These are phyloP conservation scores for Auriscalpium orientale DNA, from an alignment of 768 basidiomycete species.

Conservation along the genomic window DNA sequence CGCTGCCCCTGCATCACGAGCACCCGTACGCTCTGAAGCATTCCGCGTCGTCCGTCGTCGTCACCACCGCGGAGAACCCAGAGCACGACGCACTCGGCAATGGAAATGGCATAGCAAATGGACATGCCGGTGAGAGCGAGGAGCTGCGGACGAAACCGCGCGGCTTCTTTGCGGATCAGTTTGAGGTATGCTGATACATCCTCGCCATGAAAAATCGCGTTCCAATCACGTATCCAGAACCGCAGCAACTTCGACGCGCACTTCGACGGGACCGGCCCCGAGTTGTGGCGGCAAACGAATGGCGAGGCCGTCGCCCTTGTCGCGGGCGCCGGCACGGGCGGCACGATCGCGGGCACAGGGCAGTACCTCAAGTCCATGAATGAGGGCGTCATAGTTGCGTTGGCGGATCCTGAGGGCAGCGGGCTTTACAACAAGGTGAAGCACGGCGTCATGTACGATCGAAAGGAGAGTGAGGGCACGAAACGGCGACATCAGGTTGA, in stretches of 20 bases:
- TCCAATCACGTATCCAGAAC: slow-evolving; percentile 41
- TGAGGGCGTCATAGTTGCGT: slow-evolving; percentile 54
- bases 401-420: slow-evolving; percentile 91
- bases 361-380: slow-evolving; percentile 72
- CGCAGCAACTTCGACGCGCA: slow-evolving; percentile 87
- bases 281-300: slow-evolving; percentile 90
- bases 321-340: slow-evolving; percentile 93
- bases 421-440: slow-evolving; percentile 95
- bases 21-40: slow-evolving; percentile 23
- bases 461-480: slow-evolving; percentile 88
- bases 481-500: slow-evolving; percentile 92
- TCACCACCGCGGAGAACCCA: slow-evolving; percentile 37
- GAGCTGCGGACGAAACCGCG: slow-evolving; percentile 48
- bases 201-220: background rate
- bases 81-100: slow-evolving; percentile 24
- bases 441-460: slow-evolving; percentile 91
- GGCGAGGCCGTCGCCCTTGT: slow-evolving; percentile 81
- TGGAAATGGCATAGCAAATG: slow-evolving; percentile 22
- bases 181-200: slow-evolving; percentile 45
- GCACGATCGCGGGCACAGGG: slow-evolving; percentile 85
- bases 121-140: slow-evolving; percentile 28
- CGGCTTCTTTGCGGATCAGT: slow-evolving; percentile 95
- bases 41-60: slow-evolving; percentile 41
- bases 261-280: slow-evolving; percentile 83
- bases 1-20: background rate